phyloP scores from a whole-genome alignment of 768 basidiomycete genomes.

The Tylopilus balloui region DNA sequence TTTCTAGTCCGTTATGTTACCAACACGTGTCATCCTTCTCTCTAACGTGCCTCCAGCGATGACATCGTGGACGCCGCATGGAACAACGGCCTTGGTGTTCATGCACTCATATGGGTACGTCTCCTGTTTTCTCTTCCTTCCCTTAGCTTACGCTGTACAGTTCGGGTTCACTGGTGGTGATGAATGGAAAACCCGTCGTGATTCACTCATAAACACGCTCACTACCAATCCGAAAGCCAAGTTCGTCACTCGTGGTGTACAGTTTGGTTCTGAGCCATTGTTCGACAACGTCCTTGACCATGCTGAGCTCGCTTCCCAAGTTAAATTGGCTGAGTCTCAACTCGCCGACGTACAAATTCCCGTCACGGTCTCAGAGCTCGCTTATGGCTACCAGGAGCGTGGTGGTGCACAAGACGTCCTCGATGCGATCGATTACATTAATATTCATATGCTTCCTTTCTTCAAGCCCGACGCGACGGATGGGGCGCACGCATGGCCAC shows the following conservation, averaged over 20 bases:
- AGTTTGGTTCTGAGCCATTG: slow-evolving; percentile 70
- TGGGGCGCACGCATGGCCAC: slow-evolving; percentile 61
- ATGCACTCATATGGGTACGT: slow-evolving; percentile 68
- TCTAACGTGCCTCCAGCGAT: slow-evolving; percentile 34
- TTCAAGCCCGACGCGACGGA: slow-evolving; percentile 36
- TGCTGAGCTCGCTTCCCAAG: slow-evolving; percentile 46
- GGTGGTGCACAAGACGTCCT: slow-evolving; percentile 53
- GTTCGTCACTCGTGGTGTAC: slow-evolving; percentile 60
- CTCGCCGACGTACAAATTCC: slow-evolving; percentile 52
- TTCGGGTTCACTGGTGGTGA: slow-evolving; percentile 37
- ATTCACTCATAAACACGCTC: slow-evolving; percentile 47
- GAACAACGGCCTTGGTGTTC: slow-evolving; percentile 63
- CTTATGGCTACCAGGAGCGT: slow-evolving; percentile 52
- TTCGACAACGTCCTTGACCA: slow-evolving; percentile 53
- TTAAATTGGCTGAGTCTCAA: slow-evolving; percentile 43
- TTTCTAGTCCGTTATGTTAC: slow-evolving; percentile 32
- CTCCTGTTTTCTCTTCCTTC: not conserved
- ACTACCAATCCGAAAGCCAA: slow-evolving; percentile 59
- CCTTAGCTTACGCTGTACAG: slow-evolving; percentile 16
- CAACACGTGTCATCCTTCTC: slow-evolving; percentile 13
- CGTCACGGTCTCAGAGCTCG: slow-evolving; percentile 65
- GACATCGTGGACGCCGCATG: slow-evolving; percentile 66
- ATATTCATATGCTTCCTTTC: slow-evolving; percentile 70
- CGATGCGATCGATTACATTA: slow-evolving; percentile 57
- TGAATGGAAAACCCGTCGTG: slow-evolving; percentile 51